Percentiles rank a stretch among this genome's conserved stretches.
These are phyloP conservation scores for Litsea cubeba DNA, from an alignment of 164 flowering plant genomes.

Conservation along the genomic window DNA sequence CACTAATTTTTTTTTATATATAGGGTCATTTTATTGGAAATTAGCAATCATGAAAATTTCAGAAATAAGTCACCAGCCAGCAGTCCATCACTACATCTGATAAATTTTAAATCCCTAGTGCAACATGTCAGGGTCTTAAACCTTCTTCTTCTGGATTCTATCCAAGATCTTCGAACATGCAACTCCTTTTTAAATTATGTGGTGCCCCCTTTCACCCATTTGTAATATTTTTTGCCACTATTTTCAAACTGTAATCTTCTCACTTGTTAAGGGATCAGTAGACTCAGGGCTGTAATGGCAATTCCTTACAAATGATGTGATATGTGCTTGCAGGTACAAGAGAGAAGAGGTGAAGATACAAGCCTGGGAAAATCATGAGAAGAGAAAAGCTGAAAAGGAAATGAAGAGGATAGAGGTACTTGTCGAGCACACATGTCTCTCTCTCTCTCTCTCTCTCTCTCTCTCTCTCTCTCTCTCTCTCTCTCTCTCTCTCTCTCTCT, in stretches of 20 bases:
- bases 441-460: too few relatives aligned
- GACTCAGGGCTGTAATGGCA: not conserved
- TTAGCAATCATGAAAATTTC: not conserved
- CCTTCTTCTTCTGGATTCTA: not conserved
- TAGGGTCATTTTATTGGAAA: not conserved
- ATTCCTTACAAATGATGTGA: not conserved
- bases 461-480: too few relatives aligned
- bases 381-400: conserved; percentile 91
- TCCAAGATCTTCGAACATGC: not conserved
- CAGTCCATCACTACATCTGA: not conserved
- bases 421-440: not conserved
- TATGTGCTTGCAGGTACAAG: conserved; percentile 54
- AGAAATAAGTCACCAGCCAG: not conserved
- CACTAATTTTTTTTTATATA: not conserved
- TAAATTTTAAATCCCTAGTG: not conserved
- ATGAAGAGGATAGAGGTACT: conserved; percentile 88
- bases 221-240: not conserved
- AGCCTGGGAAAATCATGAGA: conserved; percentile 95
- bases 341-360: conserved; percentile 93
- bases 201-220: not conserved
- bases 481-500: too few relatives aligned
- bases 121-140: not conserved
- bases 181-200: not conserved
- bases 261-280: not conserved
- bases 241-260: not conserved